Evolutionary conservation across 1,284 basidiomycete species (phyloP), one percentile per base, ranked within the genome.

Genomic region (Puccinia novopanici): DNA sequence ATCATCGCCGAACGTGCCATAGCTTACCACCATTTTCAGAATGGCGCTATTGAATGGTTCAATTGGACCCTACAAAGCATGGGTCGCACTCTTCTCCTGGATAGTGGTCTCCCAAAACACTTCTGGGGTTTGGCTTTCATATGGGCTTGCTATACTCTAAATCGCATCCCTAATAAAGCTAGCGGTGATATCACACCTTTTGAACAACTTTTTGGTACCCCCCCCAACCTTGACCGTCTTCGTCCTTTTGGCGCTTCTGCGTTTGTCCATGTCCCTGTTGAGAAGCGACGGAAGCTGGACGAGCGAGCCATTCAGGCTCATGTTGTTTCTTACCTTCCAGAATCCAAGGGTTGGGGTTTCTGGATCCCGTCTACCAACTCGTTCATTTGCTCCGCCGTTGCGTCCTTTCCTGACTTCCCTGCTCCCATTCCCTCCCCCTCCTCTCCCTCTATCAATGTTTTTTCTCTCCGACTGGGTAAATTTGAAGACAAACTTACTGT

Each of bases 101-200:
- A 15, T n/a, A n/a, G n/a, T n/a, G n/a, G n/a, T n/a, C n/a, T n/a
- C n/a, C n/a, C n/a, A n/a, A n/a, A n/a, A n/a, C 3, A 5, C 17
- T 67, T 45, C 22, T 67, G 65, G 65, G 37, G 30, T 45, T 67
- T 67, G 3, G 27, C 65, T 10, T 67, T 67, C 19, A 13, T 34
- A n/a, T 67, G 65, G 65, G 65, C 65, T 37, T 67, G 65, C 40
- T 45, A 42, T 10, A 67, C 30, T 24, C 65, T 67, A 5, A 67
- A 67, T 17, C 40, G 65, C 2, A 42, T 67, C 8, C 65, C 40
- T 1, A 67, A 67, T 22, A 8, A 13, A n/a, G 9, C 40, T 1
- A 67, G 65, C 19, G 65, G 65, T 13, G 24, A 45, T 9, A 4
- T 5, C 9, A 71, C 68, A 2, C 68, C 68, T 52, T 27, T 9